Percentiles rank a stretch among this genome's conserved stretches.
These are phyloP conservation scores for Asterochloris erici DNA, from an alignment of 139 green algal genomes.

Conservation along the genomic window DNA sequence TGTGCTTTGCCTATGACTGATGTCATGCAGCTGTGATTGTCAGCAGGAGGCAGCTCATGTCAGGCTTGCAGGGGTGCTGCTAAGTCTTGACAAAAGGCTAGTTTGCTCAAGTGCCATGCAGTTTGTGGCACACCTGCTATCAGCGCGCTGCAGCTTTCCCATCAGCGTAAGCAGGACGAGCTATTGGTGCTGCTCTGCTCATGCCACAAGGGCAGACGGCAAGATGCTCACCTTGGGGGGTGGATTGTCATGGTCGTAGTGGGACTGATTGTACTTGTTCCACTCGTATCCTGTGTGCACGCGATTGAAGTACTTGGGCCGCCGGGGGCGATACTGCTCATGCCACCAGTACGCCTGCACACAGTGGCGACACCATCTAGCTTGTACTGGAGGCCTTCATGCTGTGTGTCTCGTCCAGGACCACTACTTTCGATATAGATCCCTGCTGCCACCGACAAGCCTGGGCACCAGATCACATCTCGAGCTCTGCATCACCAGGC, in stretches of 20 bases:
- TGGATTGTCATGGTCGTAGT: conserved; percentile 99
- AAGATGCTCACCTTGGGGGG: conserved; percentile 82
- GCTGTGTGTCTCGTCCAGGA: too few relatives aligned
- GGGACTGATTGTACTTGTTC: conserved; percentile 99
- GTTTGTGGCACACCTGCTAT: too few relatives aligned
- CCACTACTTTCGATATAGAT: too few relatives aligned
- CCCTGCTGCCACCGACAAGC: too few relatives aligned
- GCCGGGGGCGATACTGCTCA: conserved; percentile 95
- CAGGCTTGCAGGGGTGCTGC: background rate
- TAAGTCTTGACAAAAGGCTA: too few relatives aligned
- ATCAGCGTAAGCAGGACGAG: background rate
- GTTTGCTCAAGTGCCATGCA: too few relatives aligned
- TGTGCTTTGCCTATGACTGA: background rate
- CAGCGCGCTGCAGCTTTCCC: too few relatives aligned
- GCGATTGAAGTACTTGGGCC: conserved; percentile 99
- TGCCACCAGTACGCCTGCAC: conserved; percentile 95
- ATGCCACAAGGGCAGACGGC: background rate
- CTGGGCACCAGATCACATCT: too few relatives aligned
- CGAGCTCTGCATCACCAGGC: too few relatives aligned
- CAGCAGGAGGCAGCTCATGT: background rate
- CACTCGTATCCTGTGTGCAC: conserved; percentile 97
- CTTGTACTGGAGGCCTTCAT: too few relatives aligned
- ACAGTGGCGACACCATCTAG: background rate
- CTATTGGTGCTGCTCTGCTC: background rate
- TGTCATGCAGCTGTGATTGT: background rate